Evolutionary conservation across 352 stramenopile genomes (phyloP).

Genomic region (Albugo candida): DNA sequence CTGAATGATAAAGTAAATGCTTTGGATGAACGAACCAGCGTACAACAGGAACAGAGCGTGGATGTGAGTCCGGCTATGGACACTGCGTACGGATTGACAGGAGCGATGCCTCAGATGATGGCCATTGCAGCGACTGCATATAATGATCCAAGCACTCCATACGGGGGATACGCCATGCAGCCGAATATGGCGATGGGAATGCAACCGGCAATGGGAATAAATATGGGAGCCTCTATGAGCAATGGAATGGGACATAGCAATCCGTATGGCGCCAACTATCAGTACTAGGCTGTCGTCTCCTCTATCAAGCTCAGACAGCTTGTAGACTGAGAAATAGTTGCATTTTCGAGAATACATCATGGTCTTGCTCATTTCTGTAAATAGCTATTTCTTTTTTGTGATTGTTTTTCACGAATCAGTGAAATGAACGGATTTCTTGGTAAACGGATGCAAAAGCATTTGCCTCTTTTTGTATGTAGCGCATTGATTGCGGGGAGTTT

Average conservation of each 20-base stretch:
- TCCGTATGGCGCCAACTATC: conserved; percentile 29
- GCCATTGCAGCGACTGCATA: conserved; percentile 65
- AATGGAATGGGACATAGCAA: conserved; percentile 27
- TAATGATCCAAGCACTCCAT: conserved; percentile 42
- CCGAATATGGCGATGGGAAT: conserved; percentile 37
- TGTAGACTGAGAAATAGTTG: not conserved
- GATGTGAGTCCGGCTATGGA: conserved; percentile 32
- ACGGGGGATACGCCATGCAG: conserved; percentile 16
- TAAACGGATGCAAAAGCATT: no score
- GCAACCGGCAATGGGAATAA: conserved; percentile 16
- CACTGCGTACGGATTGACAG: conserved; percentile 45
- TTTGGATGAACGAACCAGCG: conserved; percentile 80
- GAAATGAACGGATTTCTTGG: no score
- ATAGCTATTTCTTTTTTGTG: not conserved
- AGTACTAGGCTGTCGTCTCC: conserved; percentile 10
- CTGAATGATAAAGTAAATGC: conserved; percentile 87
- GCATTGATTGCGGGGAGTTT: no score
- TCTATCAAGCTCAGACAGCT: not conserved
- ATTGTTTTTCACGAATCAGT: not conserved
- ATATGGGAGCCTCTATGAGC: conserved; percentile 16
- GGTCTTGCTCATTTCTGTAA: not conserved
- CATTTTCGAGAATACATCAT: not conserved
- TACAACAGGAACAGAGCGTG: conserved; percentile 47
- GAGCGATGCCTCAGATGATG: conserved; percentile 59
- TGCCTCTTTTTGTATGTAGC: no score